Base-by-base conservation (phyloP, 805 yeast species). In the Huiozyma naganishii region DNA sequence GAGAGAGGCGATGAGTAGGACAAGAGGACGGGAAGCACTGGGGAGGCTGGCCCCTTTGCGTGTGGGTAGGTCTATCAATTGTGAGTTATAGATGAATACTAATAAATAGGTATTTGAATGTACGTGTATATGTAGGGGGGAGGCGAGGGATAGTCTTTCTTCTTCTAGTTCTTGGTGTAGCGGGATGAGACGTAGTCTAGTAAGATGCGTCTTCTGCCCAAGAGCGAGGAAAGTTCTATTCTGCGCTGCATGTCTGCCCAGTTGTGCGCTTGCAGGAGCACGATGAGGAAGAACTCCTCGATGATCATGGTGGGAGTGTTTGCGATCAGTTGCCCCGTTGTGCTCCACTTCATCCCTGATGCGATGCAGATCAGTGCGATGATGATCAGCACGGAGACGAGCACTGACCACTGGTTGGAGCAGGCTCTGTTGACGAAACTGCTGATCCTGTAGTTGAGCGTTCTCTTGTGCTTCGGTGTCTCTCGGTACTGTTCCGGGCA, bases 221-320 rank as follows among this genome's bases (percentile, higher is more conserved):
- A 47, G 11, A 55, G 37, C 3, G 57, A 50, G 5, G 58, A 44
- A 1, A 57, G 48, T 40, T 57, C 59, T 6, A 55, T 43, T 45
- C 63, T 50, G 29, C 61, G 48, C 38, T 51, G 51, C 29, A 45
- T 39, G 43, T 58, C 63, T 4, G 63, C 61, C 58, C 57, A 57
- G 43, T 61, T 60, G 45, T 67, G 71, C 4, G 69, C 70, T 42
- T 66, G 69, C 28, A 67, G 46, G 29, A 68, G 47, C 29, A 68
- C 64, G 32, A 69, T 52, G 40, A 67, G 41, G 49, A 67, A 67
- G 45, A 68, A 69, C 13, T 62, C 70, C 47, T 68, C 72, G 34
- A 69, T 66, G 49, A 68, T 68, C 70, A 66, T 68, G 0, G 72
- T 66, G 33, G 72, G 72, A 0, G 70, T 64, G 43, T 68, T 69